These are phyloP conservation scores for Gossypium davidsonii DNA, from an alignment of 441 rosid species.

Conservation along the genomic window DNA sequence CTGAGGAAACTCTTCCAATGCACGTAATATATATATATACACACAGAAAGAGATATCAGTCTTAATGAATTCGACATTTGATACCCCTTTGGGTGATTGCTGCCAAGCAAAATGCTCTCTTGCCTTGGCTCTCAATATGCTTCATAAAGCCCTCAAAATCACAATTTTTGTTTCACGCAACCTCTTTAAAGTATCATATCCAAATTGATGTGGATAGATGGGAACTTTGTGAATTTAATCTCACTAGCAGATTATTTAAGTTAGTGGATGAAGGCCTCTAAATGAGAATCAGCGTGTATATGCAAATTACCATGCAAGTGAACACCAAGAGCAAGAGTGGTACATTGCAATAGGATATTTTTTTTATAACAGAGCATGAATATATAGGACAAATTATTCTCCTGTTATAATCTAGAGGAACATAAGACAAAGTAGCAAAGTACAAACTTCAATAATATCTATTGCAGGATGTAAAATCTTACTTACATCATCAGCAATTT, in stretches of 20 bases:
- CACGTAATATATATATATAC: neutral
- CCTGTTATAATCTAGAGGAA: neutral
- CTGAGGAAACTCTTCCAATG: neutral
- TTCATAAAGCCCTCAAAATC: neutral
- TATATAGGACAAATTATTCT: neutral
- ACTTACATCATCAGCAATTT: constrained; percentile 92
- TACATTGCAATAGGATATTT: neutral
- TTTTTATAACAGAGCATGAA: neutral
- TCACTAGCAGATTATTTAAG: neutral
- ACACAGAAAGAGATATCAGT: neutral
- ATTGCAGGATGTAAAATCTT: constrained; percentile 9
- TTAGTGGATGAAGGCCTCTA: neutral
- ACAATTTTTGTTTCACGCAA: neutral
- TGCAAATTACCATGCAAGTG: neutral
- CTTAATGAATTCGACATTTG: neutral
- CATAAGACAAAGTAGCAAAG: neutral
- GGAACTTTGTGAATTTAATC: neutral
- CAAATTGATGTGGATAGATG: neutral
- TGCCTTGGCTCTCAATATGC: neutral
- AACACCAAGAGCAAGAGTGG: neutral
- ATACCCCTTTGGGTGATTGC: too few relatives aligned
- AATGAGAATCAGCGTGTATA: neutral
- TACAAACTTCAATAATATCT: neutral
- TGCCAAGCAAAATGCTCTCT: neutral
- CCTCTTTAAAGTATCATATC: neutral